Evolutionary conservation across 2,329 filamentous ascomycete genomes (phyloP), one percentile per base, ranked within the genome.

Genomic region (Emmonsiellopsis sp.): DNA sequence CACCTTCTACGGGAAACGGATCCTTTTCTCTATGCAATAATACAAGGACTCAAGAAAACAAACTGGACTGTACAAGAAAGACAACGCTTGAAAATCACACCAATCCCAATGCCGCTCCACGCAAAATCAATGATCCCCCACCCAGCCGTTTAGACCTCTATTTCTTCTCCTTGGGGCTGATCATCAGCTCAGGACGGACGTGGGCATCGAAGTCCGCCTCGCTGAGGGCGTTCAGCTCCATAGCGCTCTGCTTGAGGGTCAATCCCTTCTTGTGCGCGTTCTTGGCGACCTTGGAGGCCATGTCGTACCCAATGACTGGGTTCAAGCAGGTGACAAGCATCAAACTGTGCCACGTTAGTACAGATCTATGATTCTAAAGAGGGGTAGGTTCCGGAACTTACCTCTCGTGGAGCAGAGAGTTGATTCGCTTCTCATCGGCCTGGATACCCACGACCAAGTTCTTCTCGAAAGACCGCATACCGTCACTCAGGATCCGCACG

Each of bases 281-380:
- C 85, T 96, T 96, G 67, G 91, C 91, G 26, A 95, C 91, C 79
- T 95, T 95, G 73, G 85, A 90, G 51, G 91, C 91, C 88, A 94
- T 94, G 70, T 96, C 91, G 73, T 96, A 95, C 56, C 91, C 92
- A 68, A 97, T 96, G 73, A 95, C 89, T 62, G 91, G 90, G 80
- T 96, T 96, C 58, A 97, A 80, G 79, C 92, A 96, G 60, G 93
- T 98, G 37, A 97, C 93, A 61, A 97, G 82, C 93, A 98, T 98
- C 65, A 98, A 81, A 68, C 89, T 95, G 62, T 47, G 50, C 35
- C 44, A 31, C 54, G 50, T 60, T 32, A 53, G 59, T 66, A 9
- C 59, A 68, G 62, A 30, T 13, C 38, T 43, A 51, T 53, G 55
- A 34, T 8, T 8, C 26, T 42, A 9, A 40, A 37, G n/a, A 30